Percentiles rank a stretch among this genome's conserved stretches.
Conservation (phyloP, 2,329 filamentous ascomycete genomes). For the Didymella lethalis region DNA sequence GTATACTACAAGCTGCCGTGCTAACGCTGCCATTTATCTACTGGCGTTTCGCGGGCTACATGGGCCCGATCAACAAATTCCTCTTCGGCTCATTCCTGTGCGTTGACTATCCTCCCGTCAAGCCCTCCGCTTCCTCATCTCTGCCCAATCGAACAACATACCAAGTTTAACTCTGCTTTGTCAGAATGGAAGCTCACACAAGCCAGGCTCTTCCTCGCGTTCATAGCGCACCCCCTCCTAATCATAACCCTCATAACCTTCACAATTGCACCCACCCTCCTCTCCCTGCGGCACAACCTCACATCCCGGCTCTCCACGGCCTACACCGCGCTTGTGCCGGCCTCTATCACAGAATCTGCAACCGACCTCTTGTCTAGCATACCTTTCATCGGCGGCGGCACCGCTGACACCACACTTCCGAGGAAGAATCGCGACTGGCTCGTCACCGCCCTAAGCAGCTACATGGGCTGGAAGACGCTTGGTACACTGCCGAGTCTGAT, state of each 20-base stretch:
- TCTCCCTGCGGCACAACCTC: slow-evolving; percentile 2
- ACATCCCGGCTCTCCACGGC: neutral
- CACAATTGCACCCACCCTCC: slow-evolving; percentile 14
- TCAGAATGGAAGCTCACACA: neutral
- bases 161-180: no score
- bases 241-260: slow-evolving; percentile 5
- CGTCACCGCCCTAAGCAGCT: neutral
- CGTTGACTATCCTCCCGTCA: neutral
- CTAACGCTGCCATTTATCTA: slow-evolving; percentile 6
- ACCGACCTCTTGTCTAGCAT: neutral
- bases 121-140: neutral
- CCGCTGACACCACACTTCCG: neutral
- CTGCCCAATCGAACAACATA: no score
- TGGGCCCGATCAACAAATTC: neutral
- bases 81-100: slow-evolving; percentile 1
- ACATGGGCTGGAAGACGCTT: slow-evolving; percentile 9
- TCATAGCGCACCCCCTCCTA: slow-evolving; percentile 11
- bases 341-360: neutral
- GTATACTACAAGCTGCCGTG: slow-evolving; percentile 5
- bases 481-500: slow-evolving; percentile 6
- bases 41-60: neutral
- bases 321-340: neutral
- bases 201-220: slow-evolving; percentile 1
- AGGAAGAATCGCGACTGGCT: neutral
- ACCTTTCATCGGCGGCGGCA: neutral